Conservation (phyloP, 768 basidiomycete genomes). For the Sporobolomyces phaffii region DNA sequence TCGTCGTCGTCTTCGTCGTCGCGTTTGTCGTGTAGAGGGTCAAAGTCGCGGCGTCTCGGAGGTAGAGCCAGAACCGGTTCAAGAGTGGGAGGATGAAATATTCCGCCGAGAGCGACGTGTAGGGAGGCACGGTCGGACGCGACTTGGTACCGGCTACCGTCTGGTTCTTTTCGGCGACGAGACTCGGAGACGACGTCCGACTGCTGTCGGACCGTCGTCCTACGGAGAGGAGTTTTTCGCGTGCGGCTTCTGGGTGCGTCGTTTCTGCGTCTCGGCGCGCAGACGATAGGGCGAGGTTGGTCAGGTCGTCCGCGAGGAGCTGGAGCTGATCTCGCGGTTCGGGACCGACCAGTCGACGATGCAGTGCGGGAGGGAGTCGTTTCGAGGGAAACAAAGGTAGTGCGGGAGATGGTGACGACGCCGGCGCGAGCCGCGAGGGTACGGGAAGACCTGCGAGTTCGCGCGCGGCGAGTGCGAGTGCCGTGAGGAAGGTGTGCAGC, state of each 20-base stretch:
- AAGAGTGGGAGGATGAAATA: conserved; percentile 82
- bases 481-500: conserved; percentile 75
- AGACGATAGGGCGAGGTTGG: conserved; percentile 59
- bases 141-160: too few species aligned
- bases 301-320: conserved; percentile 60
- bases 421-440: not conserved
- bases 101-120: conserved; percentile 67
- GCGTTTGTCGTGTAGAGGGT: conserved; percentile 54
- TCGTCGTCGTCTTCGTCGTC: too few species aligned
- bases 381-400: conserved; percentile 66
- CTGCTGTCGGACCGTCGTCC: conserved; percentile 43
- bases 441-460: conserved; percentile 60
- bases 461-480: conserved; percentile 75
- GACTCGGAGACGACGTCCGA: conserved; percentile 1
- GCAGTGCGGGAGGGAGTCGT: conserved; percentile 63
- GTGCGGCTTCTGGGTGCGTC: conserved; percentile 58
- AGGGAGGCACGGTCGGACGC: conserved; percentile 49
- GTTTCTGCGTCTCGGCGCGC: conserved; percentile 56
- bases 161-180: too few species aligned
- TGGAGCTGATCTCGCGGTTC: conserved; percentile 50
- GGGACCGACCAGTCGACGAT: conserved; percentile 58
- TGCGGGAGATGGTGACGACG: conserved; percentile 29
- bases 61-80: conserved; percentile 90
- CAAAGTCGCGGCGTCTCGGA: conserved; percentile 70
- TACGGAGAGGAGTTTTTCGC: conserved; percentile 70